phyloP scores from a whole-genome alignment of 306 rosid genomes.

The Ziziphus jujuba region DNA sequence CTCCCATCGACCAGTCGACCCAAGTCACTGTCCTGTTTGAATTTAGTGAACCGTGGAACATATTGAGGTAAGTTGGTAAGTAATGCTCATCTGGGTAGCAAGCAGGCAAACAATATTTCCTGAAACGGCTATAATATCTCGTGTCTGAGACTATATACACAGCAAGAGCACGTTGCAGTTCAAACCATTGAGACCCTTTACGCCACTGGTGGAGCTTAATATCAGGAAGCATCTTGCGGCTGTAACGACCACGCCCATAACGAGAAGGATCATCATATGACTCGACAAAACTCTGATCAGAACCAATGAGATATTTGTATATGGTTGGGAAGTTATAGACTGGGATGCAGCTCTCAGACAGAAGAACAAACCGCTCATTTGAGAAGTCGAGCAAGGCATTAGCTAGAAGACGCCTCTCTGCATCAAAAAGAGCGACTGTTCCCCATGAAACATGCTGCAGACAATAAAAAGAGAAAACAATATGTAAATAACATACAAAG shows the following conservation, averaged over 20 bases:
- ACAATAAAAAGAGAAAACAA: constrained; percentile 1
- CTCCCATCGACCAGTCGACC: constrained; percentile 88
- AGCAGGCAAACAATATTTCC: constrained; percentile 82
- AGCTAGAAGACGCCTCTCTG: constrained; percentile 91
- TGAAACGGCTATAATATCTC: constrained; percentile 55
- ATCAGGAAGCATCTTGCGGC: constrained; percentile 77
- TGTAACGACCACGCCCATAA: constrained; percentile 88
- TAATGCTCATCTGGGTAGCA: constrained; percentile 96
- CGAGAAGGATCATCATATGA: constrained; percentile 87
- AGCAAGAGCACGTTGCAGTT: constrained; percentile 58
- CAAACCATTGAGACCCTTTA: constrained; percentile 95
- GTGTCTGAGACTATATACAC: constrained; percentile 56
- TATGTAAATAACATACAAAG: not conserved
- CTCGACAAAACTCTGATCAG: constrained; percentile 71
- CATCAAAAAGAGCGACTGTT: constrained; percentile 65
- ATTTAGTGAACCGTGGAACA: constrained; percentile 69
- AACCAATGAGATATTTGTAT: constrained; percentile 62
- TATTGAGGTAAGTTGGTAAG: constrained; percentile 77
- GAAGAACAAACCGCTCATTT: constrained; percentile 85
- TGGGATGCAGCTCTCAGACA: constrained; percentile 96
- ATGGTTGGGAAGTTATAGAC: constrained; percentile 75
- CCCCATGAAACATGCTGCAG: constrained; percentile 88
- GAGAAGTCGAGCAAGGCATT: constrained; percentile 86
- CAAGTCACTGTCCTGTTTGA: constrained; percentile 84
- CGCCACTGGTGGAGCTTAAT: constrained; percentile 80